Evolutionary conservation across 352 stramenopile genomes (phyloP).

Genomic region (Pythium insidiosum): DNA sequence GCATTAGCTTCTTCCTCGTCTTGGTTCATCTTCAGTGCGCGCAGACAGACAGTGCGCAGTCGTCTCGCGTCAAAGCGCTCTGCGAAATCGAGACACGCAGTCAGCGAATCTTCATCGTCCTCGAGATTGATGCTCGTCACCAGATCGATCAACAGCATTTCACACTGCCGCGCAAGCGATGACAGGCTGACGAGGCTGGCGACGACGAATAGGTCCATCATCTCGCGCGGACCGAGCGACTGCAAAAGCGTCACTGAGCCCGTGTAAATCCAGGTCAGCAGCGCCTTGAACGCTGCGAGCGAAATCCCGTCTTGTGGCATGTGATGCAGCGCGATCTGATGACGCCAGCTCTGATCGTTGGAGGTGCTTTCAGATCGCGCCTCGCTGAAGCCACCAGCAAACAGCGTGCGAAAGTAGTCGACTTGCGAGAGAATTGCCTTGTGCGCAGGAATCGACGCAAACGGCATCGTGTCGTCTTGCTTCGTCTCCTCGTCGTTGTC

Average conservation of each 20-base stretch:
- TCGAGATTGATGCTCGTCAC: slow-evolving; percentile 31
- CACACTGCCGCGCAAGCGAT: slow-evolving; percentile 46
- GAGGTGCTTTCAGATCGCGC: slow-evolving; percentile 3
- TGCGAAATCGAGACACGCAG: slow-evolving; percentile 56
- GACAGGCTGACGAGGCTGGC: slow-evolving; percentile 48
- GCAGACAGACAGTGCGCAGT: slow-evolving; percentile 6
- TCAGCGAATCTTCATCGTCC: slow-evolving; percentile 39
- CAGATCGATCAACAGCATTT: slow-evolving; percentile 46
- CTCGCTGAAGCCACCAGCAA: slow-evolving; percentile 75
- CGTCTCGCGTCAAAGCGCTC: slow-evolving; percentile 45
- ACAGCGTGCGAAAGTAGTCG: slow-evolving; percentile 80
- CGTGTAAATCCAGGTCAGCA: slow-evolving; percentile 71
- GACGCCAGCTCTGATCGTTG: slow-evolving; percentile 15
- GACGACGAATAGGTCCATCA: slow-evolving; percentile 69
- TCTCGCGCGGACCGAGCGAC: slow-evolving; percentile 35
- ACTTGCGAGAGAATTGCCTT: slow-evolving; percentile 67
- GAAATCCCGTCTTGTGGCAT: slow-evolving; percentile 71
- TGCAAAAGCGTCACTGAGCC: slow-evolving; percentile 41
- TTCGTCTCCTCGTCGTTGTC: slow-evolving; percentile 16
- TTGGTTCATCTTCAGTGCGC: not conserved
- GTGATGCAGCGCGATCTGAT: slow-evolving; percentile 56
- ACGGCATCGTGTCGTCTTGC: slow-evolving; percentile 4
- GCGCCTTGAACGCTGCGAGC: slow-evolving; percentile 44
- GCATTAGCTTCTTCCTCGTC: too few relatives aligned
- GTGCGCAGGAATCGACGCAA: slow-evolving; percentile 43